A percentile compares a stretch with the other conserved stretches of the same genome.
Conservation (phyloP, 1,284 basidiomycete species). For the Malassezia globosa region DNA sequence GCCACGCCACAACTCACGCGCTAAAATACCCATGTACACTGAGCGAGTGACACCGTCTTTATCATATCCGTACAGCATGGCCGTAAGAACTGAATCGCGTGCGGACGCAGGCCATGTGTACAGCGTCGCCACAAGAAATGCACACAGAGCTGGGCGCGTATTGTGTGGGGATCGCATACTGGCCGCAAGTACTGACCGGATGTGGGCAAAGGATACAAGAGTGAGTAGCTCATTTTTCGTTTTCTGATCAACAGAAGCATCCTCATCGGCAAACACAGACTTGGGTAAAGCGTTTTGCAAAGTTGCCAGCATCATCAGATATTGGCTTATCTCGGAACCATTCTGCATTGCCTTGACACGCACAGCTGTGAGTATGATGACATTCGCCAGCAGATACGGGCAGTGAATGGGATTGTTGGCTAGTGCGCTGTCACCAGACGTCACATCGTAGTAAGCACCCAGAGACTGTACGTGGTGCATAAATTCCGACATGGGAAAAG, state of each 20-base stretch:
- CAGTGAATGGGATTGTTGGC: constrained; percentile 11
- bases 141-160: constrained; percentile 30
- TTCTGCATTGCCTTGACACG: constrained; percentile 27
- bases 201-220: constrained; percentile 28
- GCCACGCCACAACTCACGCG: constrained; percentile 43
- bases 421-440: constrained; percentile 3
- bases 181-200: constrained; percentile 24
- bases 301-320: constrained; percentile 30
- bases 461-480: constrained; percentile 19
- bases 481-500: constrained; percentile 27
- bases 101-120: constrained; percentile 28
- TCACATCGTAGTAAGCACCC: constrained; percentile 8
- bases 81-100: constrained; percentile 23
- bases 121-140: constrained; percentile 33
- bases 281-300: constrained; percentile 27
- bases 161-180: constrained; percentile 30
- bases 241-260: constrained; percentile 8
- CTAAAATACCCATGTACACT: constrained; percentile 18
- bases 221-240: constrained; percentile 25
- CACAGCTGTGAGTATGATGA: constrained; percentile 26
- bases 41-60: not conserved
- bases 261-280: not conserved
- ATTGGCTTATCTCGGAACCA: constrained; percentile 19
- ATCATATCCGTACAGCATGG: constrained; percentile 20
- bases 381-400: constrained; percentile 29